Evolutionary conservation across 495 filamentous ascomycete species (phyloP).

Genomic region (Cetradonia linearis): DNA sequence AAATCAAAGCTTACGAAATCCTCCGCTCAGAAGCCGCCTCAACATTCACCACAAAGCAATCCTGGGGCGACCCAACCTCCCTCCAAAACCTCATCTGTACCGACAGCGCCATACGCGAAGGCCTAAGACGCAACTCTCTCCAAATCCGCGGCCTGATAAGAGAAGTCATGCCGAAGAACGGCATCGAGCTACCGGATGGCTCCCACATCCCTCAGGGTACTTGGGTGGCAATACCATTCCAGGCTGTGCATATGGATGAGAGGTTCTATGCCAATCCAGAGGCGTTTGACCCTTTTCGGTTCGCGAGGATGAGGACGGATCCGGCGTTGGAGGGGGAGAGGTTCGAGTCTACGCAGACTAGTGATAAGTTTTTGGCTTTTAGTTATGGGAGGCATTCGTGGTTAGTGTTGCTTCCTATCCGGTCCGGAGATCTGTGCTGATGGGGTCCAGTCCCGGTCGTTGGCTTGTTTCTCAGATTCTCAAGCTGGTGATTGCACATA

Average conservation of each 20-base stretch:
- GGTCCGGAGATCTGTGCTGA: not conserved
- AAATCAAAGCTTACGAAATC: not conserved
- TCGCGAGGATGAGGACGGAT: slow-evolving; percentile 6
- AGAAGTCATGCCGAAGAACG: slow-evolving; percentile 7
- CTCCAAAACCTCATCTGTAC: not conserved
- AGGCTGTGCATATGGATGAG: slow-evolving; percentile 16
- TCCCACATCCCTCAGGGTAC: slow-evolving; percentile 9
- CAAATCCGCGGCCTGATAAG: not conserved
- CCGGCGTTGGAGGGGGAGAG: slow-evolving; percentile 1
- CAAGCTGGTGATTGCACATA: slow-evolving; percentile 17
- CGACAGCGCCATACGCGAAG: slow-evolving; percentile 11
- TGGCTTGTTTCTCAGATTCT: slow-evolving; percentile 13
- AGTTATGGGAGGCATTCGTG: slow-evolving; percentile 14
- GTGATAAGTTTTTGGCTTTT: slow-evolving; percentile 4
- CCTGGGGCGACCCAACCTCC: slow-evolving; percentile 1
- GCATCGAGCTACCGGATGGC: slow-evolving; percentile 11
- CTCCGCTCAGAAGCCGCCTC: not conserved
- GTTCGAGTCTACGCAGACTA: slow-evolving; percentile 6
- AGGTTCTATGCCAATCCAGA: slow-evolving; percentile 11
- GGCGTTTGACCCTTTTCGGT: slow-evolving; percentile 18
- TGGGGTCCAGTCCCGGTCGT: slow-evolving; percentile 11
- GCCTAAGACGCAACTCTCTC: not conserved
- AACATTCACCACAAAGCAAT: not conserved
- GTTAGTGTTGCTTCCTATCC: not conserved
- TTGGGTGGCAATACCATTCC: slow-evolving; percentile 6